Percentiles rank a stretch among this genome's conserved stretches.
Evolutionary conservation across 352 stramenopile genomes (phyloP).

Genomic region (Thraustochytrium striatum): DNA sequence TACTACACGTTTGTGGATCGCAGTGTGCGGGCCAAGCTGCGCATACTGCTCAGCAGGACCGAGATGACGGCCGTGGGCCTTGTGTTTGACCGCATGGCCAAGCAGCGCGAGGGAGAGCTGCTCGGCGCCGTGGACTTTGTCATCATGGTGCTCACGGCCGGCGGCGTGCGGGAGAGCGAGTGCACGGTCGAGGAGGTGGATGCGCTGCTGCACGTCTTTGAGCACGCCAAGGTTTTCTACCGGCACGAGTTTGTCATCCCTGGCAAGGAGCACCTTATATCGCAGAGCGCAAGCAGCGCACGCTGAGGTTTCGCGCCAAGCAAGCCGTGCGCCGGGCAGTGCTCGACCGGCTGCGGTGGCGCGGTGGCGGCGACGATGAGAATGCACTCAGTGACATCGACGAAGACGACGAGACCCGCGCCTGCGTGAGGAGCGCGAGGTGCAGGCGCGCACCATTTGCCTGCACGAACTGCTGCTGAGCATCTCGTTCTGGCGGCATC

Average conservation of each 20-base stretch:
- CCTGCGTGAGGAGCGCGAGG: neutral
- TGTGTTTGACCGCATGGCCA: neutral
- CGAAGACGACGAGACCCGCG: neutral
- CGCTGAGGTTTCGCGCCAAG: neutral
- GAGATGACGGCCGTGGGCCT: conserved; percentile 28
- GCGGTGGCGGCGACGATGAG: neutral
- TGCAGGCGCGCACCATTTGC: neutral
- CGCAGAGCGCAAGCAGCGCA: neutral
- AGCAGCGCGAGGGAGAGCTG: neutral
- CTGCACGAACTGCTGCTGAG: conserved; percentile 22
- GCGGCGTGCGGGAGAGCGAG: neutral
- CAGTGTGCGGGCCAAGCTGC: conserved; percentile 5
- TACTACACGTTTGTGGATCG: conserved; percentile 15
- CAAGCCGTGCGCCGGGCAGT: neutral
- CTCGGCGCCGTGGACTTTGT: conserved; percentile 15
- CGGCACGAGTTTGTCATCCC: neutral
- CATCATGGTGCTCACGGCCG: conserved; percentile 18
- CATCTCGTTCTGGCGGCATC: conserved; percentile 28
- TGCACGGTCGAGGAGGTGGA: neutral
- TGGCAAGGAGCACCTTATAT: conserved; percentile 13
- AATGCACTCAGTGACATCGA: neutral
- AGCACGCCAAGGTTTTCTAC: conserved; percentile 24
- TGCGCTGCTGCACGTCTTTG: conserved; percentile 12
- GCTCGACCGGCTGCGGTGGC: too few species aligned
- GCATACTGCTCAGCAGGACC: neutral